A percentile compares a stretch with the other conserved stretches of the same genome.
Evolutionary conservation across 805 yeast species (phyloP).

Genomic region (Metschnikowia noctiluminum): DNA sequence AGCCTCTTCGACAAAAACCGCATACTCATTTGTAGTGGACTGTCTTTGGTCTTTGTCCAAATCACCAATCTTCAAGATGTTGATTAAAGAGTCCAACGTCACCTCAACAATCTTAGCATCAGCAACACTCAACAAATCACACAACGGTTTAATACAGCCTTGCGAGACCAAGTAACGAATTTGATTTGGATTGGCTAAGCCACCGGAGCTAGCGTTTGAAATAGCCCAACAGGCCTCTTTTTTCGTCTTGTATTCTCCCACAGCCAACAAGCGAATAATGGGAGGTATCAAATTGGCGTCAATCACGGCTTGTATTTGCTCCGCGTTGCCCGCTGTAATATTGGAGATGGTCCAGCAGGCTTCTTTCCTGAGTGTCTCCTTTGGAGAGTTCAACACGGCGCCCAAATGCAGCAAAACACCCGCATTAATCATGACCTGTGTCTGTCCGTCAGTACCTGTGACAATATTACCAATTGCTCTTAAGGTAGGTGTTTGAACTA

Average conservation of each 20-base stretch:
- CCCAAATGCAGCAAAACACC: slow-evolving; percentile 87
- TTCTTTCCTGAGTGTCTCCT: slow-evolving; percentile 92
- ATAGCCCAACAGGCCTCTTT: slow-evolving; percentile 99
- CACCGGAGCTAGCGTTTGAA: slow-evolving; percentile 96
- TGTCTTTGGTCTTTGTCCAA: slow-evolving; percentile 78
- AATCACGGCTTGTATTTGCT: slow-evolving; percentile 95
- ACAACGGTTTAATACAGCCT: slow-evolving; percentile 96
- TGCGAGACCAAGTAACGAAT: slow-evolving; percentile 88
- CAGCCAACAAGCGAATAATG: slow-evolving; percentile 68
- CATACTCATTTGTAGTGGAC: slow-evolving; percentile 73
- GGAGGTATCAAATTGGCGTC: slow-evolving; percentile 94
- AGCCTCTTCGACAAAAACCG: slow-evolving; percentile 92
- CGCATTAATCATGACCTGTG: slow-evolving; percentile 89
- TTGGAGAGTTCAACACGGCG: slow-evolving; percentile 74
- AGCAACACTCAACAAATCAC: slow-evolving; percentile 84
- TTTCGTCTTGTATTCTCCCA: slow-evolving; percentile 92
- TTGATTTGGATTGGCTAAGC: slow-evolving; percentile 86
- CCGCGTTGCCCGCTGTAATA: slow-evolving; percentile 94
- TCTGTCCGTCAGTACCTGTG: slow-evolving; percentile 94
- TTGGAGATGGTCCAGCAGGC: slow-evolving; percentile 99
- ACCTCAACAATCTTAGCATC: slow-evolving; percentile 93
- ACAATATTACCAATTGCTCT: slow-evolving; percentile 98
- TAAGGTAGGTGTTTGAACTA: slow-evolving; percentile 94
- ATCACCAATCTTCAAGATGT: slow-evolving; percentile 92
- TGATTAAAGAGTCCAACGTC: slow-evolving; percentile 91